Percentiles rank a stretch among this genome's conserved stretches.
phyloP scores from a whole-genome alignment of 352 stramenopile genomes.

The Phytophthora capsici region DNA sequence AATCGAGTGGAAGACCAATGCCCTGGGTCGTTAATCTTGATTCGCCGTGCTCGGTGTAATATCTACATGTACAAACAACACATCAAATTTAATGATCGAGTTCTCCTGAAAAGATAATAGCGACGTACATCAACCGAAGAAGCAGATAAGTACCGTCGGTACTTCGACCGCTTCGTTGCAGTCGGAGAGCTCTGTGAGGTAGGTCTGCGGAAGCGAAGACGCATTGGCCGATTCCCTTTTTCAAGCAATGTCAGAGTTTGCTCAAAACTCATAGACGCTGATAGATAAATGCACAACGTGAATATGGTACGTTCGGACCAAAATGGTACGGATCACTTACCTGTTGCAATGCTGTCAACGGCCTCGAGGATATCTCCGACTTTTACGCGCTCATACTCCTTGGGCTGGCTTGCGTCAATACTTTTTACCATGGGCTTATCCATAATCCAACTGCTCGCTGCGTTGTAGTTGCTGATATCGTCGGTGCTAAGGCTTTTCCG shows the following conservation, averaged over 20 bases:
- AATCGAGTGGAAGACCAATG: slow-evolving; percentile 68
- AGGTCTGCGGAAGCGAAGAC: slow-evolving; percentile 64
- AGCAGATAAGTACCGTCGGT: slow-evolving; percentile 27
- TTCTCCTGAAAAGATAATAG: not conserved
- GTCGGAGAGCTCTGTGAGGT: slow-evolving; percentile 12
- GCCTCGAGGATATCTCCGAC: slow-evolving; percentile 76
- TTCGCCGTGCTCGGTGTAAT: slow-evolving; percentile 60
- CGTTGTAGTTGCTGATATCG: slow-evolving; percentile 50
- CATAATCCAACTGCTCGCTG: slow-evolving; percentile 49
- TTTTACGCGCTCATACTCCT: slow-evolving; percentile 52
- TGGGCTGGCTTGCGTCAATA: slow-evolving; percentile 28
- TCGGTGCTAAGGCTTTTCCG: slow-evolving; percentile 71
- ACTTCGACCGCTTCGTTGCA: slow-evolving; percentile 11
- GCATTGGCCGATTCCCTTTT: slow-evolving; percentile 62
- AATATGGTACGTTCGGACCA: not conserved
- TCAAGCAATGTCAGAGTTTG: slow-evolving; percentile 62
- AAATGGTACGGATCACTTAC: slow-evolving; percentile 32
- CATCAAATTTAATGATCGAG: too few relatives aligned
- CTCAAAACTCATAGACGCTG: slow-evolving; percentile 67
- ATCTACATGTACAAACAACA: slow-evolving; percentile 68
- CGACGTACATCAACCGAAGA: slow-evolving; percentile 52
- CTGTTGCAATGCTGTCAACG: slow-evolving; percentile 74
- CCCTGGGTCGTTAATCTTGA: slow-evolving; percentile 74
- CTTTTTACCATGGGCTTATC: slow-evolving; percentile 59
- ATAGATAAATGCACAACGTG: slow-evolving; percentile 9